Conservation (phyloP, 2,329 filamentous ascomycete genomes). For the Clarireedia paspali region DNA sequence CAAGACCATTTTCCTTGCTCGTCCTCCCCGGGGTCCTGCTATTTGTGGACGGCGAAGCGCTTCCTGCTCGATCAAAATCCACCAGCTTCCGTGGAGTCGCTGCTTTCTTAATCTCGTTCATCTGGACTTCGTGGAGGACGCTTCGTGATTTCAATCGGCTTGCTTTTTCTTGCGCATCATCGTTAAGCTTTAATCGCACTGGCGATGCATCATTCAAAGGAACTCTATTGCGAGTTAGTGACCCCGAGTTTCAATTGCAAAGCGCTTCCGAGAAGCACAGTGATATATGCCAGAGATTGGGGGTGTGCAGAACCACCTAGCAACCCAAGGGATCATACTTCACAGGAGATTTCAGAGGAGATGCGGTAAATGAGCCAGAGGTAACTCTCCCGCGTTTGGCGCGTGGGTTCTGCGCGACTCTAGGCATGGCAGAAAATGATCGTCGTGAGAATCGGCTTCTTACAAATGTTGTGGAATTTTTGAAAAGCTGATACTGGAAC, state of each 20-base stretch:
- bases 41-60: conserved; percentile 47
- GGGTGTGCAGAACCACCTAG: neutral
- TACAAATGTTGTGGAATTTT: neutral
- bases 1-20: conserved; percentile 37
- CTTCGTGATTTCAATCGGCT: conserved; percentile 80
- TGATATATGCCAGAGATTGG: neutral
- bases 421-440: conserved; percentile 39
- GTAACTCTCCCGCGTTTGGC: conserved; percentile 34
- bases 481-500: neutral
- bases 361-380: conserved; percentile 29
- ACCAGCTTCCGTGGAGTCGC: conserved; percentile 63
- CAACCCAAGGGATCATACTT: conserved; percentile 23
- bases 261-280: neutral
- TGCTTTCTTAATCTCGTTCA: conserved; percentile 83
- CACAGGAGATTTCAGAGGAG: conserved; percentile 30
- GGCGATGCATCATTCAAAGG: conserved; percentile 91
- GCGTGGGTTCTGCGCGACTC: conserved; percentile 41
- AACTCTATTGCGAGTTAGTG: conserved; percentile 49
- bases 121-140: conserved; percentile 80
- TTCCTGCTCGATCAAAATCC: conserved; percentile 50
- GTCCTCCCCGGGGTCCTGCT: conserved; percentile 44
- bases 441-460: neutral
- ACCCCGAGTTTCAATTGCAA: neutral
- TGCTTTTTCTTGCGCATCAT: conserved; percentile 88
- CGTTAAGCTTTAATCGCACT: conserved; percentile 67